These are phyloP conservation scores for Cystobasidium slooffiae DNA, from an alignment of 1,284 basidiomycete species.

Conservation along the genomic window DNA sequence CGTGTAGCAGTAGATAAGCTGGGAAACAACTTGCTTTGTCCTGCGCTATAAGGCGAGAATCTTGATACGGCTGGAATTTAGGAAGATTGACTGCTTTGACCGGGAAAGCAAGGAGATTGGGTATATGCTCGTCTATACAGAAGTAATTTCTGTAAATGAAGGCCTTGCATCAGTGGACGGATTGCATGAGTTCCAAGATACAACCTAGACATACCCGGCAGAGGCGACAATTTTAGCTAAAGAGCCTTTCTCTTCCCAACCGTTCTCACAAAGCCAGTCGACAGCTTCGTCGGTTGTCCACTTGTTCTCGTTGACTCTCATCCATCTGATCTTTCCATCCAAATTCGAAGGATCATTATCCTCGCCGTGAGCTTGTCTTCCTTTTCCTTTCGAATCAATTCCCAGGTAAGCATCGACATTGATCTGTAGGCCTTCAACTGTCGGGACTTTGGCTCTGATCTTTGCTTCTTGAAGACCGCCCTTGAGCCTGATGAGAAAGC, in stretches of 20 bases:
- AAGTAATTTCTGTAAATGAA: slow-evolving; percentile 60
- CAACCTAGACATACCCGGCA: slow-evolving; percentile 42
- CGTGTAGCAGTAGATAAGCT: slow-evolving; percentile 70
- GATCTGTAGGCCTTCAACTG: slow-evolving; percentile 50
- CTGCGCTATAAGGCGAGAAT: slow-evolving; percentile 87
- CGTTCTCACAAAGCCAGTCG: slow-evolving; percentile 54
- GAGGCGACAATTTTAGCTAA: slow-evolving; percentile 45
- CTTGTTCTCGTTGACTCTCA: slow-evolving; percentile 77
- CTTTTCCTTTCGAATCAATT: slow-evolving; percentile 50
- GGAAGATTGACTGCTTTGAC: slow-evolving; percentile 84
- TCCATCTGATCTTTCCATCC: slow-evolving; percentile 54
- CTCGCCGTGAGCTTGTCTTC: slow-evolving; percentile 46
- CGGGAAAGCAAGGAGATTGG: slow-evolving; percentile 66
- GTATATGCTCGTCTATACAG: slow-evolving; percentile 74
- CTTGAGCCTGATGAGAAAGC: slow-evolving; percentile 44
- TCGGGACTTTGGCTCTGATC: slow-evolving; percentile 48
- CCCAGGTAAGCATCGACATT: slow-evolving; percentile 47
- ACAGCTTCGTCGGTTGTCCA: slow-evolving; percentile 69
- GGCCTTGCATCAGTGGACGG: no score
- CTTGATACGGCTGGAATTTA: slow-evolving; percentile 71
- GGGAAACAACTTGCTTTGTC: slow-evolving; percentile 99
- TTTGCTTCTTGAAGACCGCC: slow-evolving; percentile 52
- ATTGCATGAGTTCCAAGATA: no score
- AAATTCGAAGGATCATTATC: slow-evolving; percentile 46
- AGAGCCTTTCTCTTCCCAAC: slow-evolving; percentile 47